A percentile compares a stretch with the other conserved stretches of the same genome.
These are phyloP conservation scores for Candida ortonii DNA, from an alignment of 805 yeast genomes.

Conservation along the genomic window DNA sequence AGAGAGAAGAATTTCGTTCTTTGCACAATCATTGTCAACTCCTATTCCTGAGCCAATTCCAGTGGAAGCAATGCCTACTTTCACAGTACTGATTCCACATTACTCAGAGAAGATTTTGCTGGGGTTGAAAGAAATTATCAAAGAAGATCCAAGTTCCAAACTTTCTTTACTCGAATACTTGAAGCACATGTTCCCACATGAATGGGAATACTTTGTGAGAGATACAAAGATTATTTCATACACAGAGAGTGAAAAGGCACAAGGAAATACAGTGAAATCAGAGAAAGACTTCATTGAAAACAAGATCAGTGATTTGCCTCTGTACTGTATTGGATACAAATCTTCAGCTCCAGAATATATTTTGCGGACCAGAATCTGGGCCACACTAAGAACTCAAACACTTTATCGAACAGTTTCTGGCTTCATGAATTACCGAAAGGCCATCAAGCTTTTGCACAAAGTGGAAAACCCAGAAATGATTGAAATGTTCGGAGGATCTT, in stretches of 20 bases:
- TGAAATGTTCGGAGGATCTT: constrained; percentile 38
- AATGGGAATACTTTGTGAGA: constrained; percentile 78
- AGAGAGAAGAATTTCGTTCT: constrained; percentile 49
- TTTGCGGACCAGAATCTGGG: constrained; percentile 81
- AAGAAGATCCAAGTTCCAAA: constrained; percentile 43
- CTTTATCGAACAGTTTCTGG: constrained; percentile 81
- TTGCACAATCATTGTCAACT: constrained; percentile 51
- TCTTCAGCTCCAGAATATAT: constrained; percentile 60
- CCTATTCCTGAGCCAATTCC: constrained; percentile 49
- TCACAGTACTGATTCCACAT: constrained; percentile 52
- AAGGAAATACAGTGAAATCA: constrained; percentile 34
- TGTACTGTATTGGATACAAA: constrained; percentile 70
- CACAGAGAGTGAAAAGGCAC: constrained; percentile 42
- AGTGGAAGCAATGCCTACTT: constrained; percentile 46
- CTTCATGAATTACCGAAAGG: constrained; percentile 72
- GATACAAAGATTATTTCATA: constrained; percentile 68
- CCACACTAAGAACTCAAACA: constrained; percentile 80
- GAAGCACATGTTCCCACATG: constrained; percentile 65
- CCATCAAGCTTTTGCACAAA: constrained; percentile 64
- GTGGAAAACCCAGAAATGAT: constrained; percentile 61
- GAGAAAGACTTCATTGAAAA: constrained; percentile 36
- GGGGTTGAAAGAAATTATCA: constrained; percentile 43
- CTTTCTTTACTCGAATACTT: constrained; percentile 73
- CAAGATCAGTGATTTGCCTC: constrained; percentile 62
- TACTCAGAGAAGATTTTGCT: constrained; percentile 49